Base-by-base conservation (phyloP, 805 yeast genomes). In the Nakazawaea wyomingensis region DNA sequence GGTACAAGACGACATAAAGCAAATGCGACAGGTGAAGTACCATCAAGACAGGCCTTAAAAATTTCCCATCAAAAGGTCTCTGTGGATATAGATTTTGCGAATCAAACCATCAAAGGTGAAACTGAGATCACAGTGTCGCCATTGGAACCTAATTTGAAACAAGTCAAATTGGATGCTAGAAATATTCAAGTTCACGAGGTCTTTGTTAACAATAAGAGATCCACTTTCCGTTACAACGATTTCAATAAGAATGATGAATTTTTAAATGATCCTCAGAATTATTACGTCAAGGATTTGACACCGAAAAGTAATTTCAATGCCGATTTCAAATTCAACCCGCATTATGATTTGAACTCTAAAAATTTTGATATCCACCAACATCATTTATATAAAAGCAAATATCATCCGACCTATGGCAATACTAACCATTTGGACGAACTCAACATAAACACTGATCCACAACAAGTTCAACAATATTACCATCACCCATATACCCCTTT, bases 121-220 rank as follows among this genome's bases (percentile, higher is more conserved):
- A 88, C 97, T 0, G 97, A 90, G 55, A 64, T 93, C 26, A 83
- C 93, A 1, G 68, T 90, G 2, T 70, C 85, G 14, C 97, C 99
- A 0, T 65, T 77, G 13, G 76, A 80, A 40, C 65, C 80, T 17
- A 54, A 68, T 1, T 64, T 91, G 35, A 76, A 74, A 45, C 65
- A 66, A 9, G 66, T 93, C 20, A 75, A 76, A 41, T 66, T 93
- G 40, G 98, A 93, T 59, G 86, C 95, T 46, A 76, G 96, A 41
- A 87, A 86, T 34, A 71, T 84, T 65, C 68, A 66, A 29, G 75
- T 93, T 29, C 71, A 73, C 19, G 74, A 76, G 20, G 83, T 88
- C 5, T 67, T 68, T 28, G 74, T 93, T 34, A 89, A 84, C 53
- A 74, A 78, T 43, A 69, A 79, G 49, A 68, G 74, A 46, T 74